Evolutionary conservation across 2,329 filamentous ascomycete species (phyloP).

Genomic region (Claviceps purpurea): DNA sequence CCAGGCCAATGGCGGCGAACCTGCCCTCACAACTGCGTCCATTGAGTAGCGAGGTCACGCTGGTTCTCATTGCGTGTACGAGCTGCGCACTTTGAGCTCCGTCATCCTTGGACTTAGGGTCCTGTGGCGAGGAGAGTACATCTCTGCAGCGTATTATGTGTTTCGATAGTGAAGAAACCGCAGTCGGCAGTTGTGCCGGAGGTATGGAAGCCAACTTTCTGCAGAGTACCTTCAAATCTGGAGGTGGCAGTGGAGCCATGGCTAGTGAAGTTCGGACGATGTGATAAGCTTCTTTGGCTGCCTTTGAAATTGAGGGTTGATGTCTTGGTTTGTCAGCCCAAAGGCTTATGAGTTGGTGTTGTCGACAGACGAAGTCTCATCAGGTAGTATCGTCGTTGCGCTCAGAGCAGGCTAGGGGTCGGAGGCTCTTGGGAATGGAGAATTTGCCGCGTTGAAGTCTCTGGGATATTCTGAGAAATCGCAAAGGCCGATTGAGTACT

Average conservation of each 20-base stretch:
- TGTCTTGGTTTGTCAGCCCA: neutral
- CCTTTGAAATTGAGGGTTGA: neutral
- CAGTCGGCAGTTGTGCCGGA: constrained; percentile 57
- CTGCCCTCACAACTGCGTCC: constrained; percentile 62
- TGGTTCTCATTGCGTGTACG: constrained; percentile 70
- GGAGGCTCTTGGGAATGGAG: neutral
- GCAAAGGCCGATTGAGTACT: neutral
- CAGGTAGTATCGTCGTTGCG: neutral
- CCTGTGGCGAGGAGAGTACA: constrained; percentile 49
- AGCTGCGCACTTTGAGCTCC: constrained; percentile 53
- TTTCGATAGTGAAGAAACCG: constrained; percentile 55
- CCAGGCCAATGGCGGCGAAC: constrained; percentile 63
- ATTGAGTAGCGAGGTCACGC: constrained; percentile 63
- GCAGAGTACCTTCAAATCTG: constrained; percentile 52
- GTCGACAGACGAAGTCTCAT: neutral
- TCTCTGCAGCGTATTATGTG: constrained; percentile 43
- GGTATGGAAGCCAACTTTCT: constrained; percentile 59
- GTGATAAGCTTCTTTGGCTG: neutral
- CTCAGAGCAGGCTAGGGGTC: neutral
- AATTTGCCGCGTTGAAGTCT: neutral
- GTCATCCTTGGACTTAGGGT: constrained; percentile 46
- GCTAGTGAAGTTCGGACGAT: neutral
- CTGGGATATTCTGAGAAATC: too few relatives aligned
- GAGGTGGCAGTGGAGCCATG: constrained; percentile 18
- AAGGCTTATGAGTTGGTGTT: neutral